phyloP scores from a whole-genome alignment of 495 filamentous ascomycete species.

The Xylaria intraflava region DNA sequence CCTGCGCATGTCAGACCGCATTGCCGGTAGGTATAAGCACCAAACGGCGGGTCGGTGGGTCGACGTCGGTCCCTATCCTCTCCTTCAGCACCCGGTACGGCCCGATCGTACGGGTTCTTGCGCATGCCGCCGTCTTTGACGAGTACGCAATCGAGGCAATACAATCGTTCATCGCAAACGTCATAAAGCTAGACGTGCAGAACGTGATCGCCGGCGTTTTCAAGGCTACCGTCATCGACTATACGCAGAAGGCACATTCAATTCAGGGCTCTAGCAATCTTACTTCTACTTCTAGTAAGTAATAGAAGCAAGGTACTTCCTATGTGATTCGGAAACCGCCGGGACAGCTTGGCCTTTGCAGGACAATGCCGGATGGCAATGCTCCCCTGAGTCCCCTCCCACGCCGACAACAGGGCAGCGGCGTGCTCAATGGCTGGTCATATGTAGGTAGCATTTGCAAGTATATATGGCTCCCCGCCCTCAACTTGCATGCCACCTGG shows the following conservation, averaged over 20 bases:
- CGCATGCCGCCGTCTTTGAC: not conserved
- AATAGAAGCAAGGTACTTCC: too few species aligned
- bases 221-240: constrained; percentile 16
- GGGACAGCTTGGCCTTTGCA: too few species aligned
- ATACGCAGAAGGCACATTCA: constrained; percentile 10
- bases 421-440: too few species aligned
- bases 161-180: constrained; percentile 9
- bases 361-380: too few species aligned
- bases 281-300: too few species aligned
- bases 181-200: constrained; percentile 2
- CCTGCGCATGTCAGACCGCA: constrained; percentile 18
- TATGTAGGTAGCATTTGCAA: too few species aligned
- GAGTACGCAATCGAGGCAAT: not conserved
- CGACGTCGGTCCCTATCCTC: not conserved
- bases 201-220: constrained; percentile 19
- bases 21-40: constrained; percentile 24
- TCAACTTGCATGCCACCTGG: too few species aligned
- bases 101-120: not conserved
- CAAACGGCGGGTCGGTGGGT: not conserved
- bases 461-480: too few species aligned
- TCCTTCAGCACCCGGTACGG: not conserved
- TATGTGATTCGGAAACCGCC: too few species aligned
- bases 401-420: too few species aligned
- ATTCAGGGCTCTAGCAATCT: too few species aligned
- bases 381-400: too few species aligned